A percentile compares a stretch with the other conserved stretches of the same genome.
Conservation (phyloP, 495 filamentous ascomycete species). For the Cudoniella acicularis region DNA sequence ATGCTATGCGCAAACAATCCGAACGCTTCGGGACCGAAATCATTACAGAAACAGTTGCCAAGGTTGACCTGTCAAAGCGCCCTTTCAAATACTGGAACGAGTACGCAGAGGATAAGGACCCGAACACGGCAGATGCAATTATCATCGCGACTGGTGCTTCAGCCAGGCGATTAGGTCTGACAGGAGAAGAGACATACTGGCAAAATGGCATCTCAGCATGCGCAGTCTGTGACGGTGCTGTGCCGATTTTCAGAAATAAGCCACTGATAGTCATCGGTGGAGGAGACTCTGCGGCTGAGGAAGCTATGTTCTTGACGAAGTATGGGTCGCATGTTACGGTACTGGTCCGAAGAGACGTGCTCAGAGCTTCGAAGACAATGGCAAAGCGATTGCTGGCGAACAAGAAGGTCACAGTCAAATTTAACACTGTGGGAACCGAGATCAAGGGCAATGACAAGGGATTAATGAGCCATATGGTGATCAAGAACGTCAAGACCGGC, state of each 20-base stretch:
- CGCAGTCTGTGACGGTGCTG: conserved; percentile 95
- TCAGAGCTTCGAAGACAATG: conserved; percentile 89
- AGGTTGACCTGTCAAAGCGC: conserved; percentile 76
- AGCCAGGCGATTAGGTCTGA: conserved; percentile 72
- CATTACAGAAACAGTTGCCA: conserved; percentile 84
- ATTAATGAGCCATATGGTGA: conserved; percentile 76
- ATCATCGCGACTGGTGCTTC: conserved; percentile 97
- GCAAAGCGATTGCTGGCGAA: conserved; percentile 75
- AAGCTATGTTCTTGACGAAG: conserved; percentile 96
- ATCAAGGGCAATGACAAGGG: conserved; percentile 81
- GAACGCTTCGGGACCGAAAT: conserved; percentile 89
- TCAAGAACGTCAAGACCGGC: conserved; percentile 78
- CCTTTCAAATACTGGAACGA: conserved; percentile 93
- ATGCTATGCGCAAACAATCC: conserved; percentile 88
- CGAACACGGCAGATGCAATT: conserved; percentile 79
- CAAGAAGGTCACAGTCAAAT: conserved; percentile 85
- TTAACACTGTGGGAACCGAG: conserved; percentile 76
- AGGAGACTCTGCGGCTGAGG: conserved; percentile 95
- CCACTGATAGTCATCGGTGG: conserved; percentile 94
- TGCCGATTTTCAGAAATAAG: conserved; percentile 96
- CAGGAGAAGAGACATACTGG: conserved; percentile 64
- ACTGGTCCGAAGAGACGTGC: conserved; percentile 78
- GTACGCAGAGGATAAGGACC: conserved; percentile 68
- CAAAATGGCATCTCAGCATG: conserved; percentile 82
- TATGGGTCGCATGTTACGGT: conserved; percentile 94